These are phyloP conservation scores for Phlebiopsis gigantea DNA, from an alignment of 768 basidiomycete genomes.

Conservation along the genomic window DNA sequence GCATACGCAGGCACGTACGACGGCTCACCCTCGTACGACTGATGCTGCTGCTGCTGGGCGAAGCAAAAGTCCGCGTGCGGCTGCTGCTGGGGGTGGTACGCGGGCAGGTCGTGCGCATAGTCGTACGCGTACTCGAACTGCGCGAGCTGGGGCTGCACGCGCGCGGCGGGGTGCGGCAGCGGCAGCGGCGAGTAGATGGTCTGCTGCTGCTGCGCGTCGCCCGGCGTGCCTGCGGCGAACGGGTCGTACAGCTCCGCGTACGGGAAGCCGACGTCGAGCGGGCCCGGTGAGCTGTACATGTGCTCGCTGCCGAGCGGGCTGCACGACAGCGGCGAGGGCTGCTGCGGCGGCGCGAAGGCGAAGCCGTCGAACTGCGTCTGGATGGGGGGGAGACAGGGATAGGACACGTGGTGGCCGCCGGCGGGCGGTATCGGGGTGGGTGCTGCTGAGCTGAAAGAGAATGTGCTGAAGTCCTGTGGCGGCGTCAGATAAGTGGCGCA, in stretches of 20 bases:
- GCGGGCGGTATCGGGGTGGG: conserved; percentile 15
- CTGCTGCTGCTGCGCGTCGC: conserved; percentile 16
- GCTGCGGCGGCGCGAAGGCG: conserved; percentile 1
- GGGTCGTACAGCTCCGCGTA: conserved; percentile 18
- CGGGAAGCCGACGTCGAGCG: conserved; percentile 14
- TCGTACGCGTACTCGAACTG: conserved; percentile 9
- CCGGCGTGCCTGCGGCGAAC: conserved; percentile 22
- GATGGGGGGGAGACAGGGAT: background rate
- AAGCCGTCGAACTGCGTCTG: conserved; percentile 8
- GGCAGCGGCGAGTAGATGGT: conserved; percentile 11
- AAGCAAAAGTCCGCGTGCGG: conserved; percentile 14
- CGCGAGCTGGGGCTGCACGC: conserved; percentile 2
- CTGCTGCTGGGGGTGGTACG: background rate
- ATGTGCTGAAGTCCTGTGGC: conserved; percentile 23
- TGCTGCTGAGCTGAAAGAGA: conserved; percentile 19
- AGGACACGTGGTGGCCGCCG: conserved; percentile 6
- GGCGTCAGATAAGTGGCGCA: background rate
- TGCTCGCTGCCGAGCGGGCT: conserved; percentile 6
- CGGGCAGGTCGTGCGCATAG: background rate
- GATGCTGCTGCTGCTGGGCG: conserved; percentile 11
- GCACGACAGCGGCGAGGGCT: conserved; percentile 2
- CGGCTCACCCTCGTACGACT: conserved; percentile 13
- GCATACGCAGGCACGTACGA: conserved; percentile 17
- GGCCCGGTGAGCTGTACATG: conserved; percentile 17
- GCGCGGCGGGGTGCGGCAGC: background rate